Evolutionary conservation across 169 alveolate species (phyloP), one percentile per base, ranked within the genome.

Genomic region (Cryptosporidium viatorum): DNA sequence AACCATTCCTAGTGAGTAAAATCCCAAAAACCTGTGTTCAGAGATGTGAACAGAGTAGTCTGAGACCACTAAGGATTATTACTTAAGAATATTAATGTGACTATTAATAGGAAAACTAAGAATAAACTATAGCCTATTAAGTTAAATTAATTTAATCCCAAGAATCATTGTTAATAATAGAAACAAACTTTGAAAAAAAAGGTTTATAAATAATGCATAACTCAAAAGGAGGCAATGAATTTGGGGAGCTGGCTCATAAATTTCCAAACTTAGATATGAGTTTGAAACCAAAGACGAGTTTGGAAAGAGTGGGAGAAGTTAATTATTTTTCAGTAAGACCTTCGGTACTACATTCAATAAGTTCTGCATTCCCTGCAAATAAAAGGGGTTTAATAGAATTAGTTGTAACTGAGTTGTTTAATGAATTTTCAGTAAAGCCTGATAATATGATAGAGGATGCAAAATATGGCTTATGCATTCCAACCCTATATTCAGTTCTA

Each of bases 301-400:
- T 10, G 67, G 67, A 55, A 26, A 55, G 67, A 55, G 37, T 29
- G 8, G 23, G 18, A 55, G 67, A 55, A 26, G 12, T 37, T 6
- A 65, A 29, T n/a, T n/a, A 71, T 48, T 35, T 31, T 29, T 26
- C 67, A n/a, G 62, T 80, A 10, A 59, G 89, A 10, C 89, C 89
- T n/a, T 80, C 89, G 7, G 55, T 80, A 48, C 52, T 80, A 14
- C 80, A 43, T 45, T 35, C 89, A 23, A 62, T 80, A 48, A 59
- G 89, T 35, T 62, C 89, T 37, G 89, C 89, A 23, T 80, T 80
- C n/a, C 75, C 89, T n/a, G 51, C 74, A n/a, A 59, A 55, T 33
- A 59, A 80, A 41, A 80, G 89, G 59, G 50, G 70, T 23, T 37
- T 80, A 23, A 65, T 80, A 9, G 89, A 80, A 26, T 26, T 43